A percentile compares a stretch with the other conserved stretches of the same genome.
phyloP scores from a whole-genome alignment of 257 asterid genomes.

The Forsythia suspensa region DNA sequence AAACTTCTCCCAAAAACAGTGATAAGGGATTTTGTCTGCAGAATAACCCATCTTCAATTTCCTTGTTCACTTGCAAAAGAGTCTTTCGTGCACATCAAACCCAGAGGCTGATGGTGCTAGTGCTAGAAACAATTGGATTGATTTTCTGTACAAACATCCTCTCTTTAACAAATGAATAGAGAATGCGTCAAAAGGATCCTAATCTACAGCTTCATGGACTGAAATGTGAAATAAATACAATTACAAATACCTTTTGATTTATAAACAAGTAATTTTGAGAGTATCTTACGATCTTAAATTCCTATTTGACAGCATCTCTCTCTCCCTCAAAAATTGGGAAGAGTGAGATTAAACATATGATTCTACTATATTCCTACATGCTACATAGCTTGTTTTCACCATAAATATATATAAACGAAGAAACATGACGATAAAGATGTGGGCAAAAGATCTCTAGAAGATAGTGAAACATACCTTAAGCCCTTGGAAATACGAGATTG shows the following conservation, averaged over 20 bases:
- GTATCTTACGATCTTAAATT: background rate
- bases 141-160: no score
- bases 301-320: background rate
- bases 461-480: conserved; percentile 26
- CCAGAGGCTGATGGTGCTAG: background rate
- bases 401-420: background rate
- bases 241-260: background rate
- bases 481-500: conserved; percentile 28
- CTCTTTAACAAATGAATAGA: background rate
- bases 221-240: background rate
- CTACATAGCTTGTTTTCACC: background rate
- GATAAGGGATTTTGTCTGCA: background rate
- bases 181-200: background rate
- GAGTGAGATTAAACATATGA: background rate
- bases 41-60: background rate
- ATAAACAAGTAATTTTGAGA: background rate
- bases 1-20: background rate
- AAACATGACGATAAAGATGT: background rate
- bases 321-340: background rate
- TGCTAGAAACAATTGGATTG: background rate
- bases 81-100: background rate
- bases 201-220: background rate
- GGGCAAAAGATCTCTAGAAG: conserved; percentile 2
- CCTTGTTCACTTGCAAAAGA: background rate
- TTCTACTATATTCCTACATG: background rate